phyloP scores from a whole-genome alignment of 2,329 filamentous ascomycete genomes.

The Acarospora socialis region DNA sequence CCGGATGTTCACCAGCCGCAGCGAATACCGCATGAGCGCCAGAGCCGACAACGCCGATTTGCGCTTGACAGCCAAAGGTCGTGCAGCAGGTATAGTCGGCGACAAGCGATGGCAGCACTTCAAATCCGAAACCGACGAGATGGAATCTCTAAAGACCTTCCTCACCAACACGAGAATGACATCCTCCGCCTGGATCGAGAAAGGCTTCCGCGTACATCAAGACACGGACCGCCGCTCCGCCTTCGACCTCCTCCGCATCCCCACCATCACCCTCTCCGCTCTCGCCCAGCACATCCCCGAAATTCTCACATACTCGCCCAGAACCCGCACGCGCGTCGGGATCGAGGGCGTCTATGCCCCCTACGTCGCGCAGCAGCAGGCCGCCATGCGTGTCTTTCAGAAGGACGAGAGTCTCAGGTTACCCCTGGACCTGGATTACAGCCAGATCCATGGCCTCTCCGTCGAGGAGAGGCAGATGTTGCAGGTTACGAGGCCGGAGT shows the following conservation, averaged over 20 bases:
- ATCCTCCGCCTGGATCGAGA: slow-evolving; percentile 50
- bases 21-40: slow-evolving; percentile 85
- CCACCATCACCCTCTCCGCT: slow-evolving; percentile 42
- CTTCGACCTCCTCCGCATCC: slow-evolving; percentile 63
- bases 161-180: slow-evolving; percentile 46
- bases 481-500: slow-evolving; percentile 59
- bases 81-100: slow-evolving; percentile 61
- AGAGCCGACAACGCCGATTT: slow-evolving; percentile 89
- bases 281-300: slow-evolving; percentile 45
- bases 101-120: slow-evolving; percentile 64
- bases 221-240: slow-evolving; percentile 56
- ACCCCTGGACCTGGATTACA: slow-evolving; percentile 64
- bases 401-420: slow-evolving; percentile 64
- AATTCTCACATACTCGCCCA: slow-evolving; percentile 39
- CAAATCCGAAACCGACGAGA: slow-evolving; percentile 48
- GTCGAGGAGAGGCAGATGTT: slow-evolving; percentile 64
- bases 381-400: slow-evolving; percentile 50
- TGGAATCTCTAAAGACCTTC: slow-evolving; percentile 48
- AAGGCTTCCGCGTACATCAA: slow-evolving; percentile 54
- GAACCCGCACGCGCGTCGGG: slow-evolving; percentile 53
- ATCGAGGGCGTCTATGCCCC: slow-evolving; percentile 81
- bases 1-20: slow-evolving; percentile 93
- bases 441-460: slow-evolving; percentile 56
- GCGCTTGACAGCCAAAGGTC: slow-evolving; percentile 67
- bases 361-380: slow-evolving; percentile 61